phyloP scores from a whole-genome alignment of 306 rosid genomes.

The Geum urbanum region DNA sequence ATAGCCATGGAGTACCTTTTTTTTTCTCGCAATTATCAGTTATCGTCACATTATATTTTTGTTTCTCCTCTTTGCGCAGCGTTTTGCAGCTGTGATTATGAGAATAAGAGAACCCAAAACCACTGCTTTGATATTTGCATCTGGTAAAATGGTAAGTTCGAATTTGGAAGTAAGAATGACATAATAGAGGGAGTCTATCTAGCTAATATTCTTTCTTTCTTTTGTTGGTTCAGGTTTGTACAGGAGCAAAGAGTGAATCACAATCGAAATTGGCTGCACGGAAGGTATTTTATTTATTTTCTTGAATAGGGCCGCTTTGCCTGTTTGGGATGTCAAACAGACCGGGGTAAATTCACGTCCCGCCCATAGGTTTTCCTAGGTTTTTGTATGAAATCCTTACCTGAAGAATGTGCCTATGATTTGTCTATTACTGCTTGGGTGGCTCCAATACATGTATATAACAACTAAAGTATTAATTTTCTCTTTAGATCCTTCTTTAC shows the following conservation, averaged over 20 bases:
- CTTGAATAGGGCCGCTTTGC: not conserved
- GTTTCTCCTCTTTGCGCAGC: constrained; percentile 43
- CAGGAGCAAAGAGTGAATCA: constrained; percentile 91
- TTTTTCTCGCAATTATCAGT: constrained; percentile 1
- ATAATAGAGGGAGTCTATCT: not conserved
- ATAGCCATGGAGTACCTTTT: not conserved
- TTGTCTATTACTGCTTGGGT: not conserved
- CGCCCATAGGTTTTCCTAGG: no score
- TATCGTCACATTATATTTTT: constrained; percentile 1
- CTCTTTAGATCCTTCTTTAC: not conserved
- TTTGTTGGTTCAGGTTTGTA: constrained; percentile 66
- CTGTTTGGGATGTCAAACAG: no score
- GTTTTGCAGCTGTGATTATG: constrained; percentile 98
- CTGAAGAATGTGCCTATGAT: not conserved
- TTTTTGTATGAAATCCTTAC: not conserved
- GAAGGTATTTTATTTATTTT: constrained; percentile 45
- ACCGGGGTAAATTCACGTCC: not conserved
- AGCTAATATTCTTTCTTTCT: not conserved
- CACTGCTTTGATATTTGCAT: constrained; percentile 89
- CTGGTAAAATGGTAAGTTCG: constrained; percentile 85
- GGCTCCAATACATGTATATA: no score
- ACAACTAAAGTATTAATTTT: not conserved
- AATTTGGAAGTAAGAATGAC: not conserved
- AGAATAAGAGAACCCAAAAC: constrained; percentile 98
- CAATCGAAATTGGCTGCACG: constrained; percentile 95